Evolutionary conservation across 306 rosid species (phyloP).

Genomic region (Dryas octopetala): DNA sequence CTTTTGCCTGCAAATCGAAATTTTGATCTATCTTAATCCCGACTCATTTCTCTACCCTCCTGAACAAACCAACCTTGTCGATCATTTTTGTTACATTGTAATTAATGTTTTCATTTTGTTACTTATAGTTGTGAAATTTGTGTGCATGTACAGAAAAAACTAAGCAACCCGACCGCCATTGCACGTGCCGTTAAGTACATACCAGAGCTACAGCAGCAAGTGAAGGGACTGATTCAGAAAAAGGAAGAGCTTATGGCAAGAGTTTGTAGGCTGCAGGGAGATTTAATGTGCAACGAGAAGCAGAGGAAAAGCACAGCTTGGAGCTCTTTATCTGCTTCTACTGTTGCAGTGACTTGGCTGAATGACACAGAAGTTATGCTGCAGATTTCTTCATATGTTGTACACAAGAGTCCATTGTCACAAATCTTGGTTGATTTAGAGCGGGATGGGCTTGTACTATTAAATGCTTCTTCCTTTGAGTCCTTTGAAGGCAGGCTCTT

Average conservation of each 20-base stretch:
- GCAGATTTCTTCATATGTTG: conserved; percentile 44
- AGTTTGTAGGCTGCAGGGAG: conserved; percentile 20
- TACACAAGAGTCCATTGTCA: conserved; percentile 36
- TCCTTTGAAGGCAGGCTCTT: conserved; percentile 53
- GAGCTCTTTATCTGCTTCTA: conserved; percentile 26
- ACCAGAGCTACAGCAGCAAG: conserved; percentile 61
- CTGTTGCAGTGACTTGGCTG: conserved; percentile 46
- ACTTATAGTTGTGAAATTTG: too few relatives aligned
- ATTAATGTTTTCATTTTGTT: too few relatives aligned
- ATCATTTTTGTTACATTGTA: too few relatives aligned
- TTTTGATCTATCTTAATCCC: too few relatives aligned
- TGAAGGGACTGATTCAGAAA: conserved; percentile 44
- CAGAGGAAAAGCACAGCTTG: not conserved
- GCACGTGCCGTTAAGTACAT: conserved; percentile 56
- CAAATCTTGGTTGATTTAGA: conserved; percentile 50
- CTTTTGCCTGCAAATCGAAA: too few relatives aligned
- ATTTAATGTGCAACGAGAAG: not conserved
- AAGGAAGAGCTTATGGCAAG: conserved; percentile 46
- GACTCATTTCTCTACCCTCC: too few relatives aligned
- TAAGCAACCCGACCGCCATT: conserved; percentile 64
- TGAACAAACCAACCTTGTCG: too few relatives aligned
- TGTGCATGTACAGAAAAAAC: conserved; percentile 43
- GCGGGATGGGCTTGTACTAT: conserved; percentile 39
- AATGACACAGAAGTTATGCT: conserved; percentile 43
- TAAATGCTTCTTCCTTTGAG: conserved; percentile 63